Percentiles rank a stretch among this genome's conserved stretches.
phyloP scores from a whole-genome alignment of 2,329 filamentous ascomycete genomes.

The Pseudopithomyces chartarum region DNA sequence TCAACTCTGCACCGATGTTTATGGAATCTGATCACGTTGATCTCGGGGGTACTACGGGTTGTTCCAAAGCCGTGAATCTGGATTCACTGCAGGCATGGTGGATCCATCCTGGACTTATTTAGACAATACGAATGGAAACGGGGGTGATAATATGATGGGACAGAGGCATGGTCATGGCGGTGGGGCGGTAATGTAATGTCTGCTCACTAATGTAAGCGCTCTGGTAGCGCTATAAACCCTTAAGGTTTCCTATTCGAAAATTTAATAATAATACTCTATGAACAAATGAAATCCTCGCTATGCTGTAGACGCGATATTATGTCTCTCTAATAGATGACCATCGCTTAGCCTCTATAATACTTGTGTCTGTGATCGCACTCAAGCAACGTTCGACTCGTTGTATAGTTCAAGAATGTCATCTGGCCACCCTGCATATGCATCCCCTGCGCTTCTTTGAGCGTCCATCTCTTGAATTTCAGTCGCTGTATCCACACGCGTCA shows the following conservation, averaged over 20 bases:
- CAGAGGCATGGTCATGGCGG: neutral
- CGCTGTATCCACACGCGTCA: neutral
- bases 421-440: neutral
- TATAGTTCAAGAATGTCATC: neutral
- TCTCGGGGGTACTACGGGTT: conserved; percentile 16
- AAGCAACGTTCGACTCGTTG: neutral
- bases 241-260: no score
- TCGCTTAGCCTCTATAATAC: no score
- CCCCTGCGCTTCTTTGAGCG: neutral
- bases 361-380: neutral
- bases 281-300: no score
- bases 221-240: neutral
- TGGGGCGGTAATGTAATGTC: conserved; percentile 3
- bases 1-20: neutral
- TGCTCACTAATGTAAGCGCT: neutral
- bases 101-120: conserved; percentile 10
- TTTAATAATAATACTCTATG: no score
- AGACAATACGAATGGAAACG: neutral
- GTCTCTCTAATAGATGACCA: neutral
- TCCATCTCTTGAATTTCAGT: neutral
- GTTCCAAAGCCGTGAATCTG: conserved; percentile 5
- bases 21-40: conserved; percentile 10
- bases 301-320: no score
- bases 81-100: neutral
- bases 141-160: neutral